Base-by-base conservation (phyloP, 1,284 basidiomycete genomes). In the Malassezia brasiliensis region DNA sequence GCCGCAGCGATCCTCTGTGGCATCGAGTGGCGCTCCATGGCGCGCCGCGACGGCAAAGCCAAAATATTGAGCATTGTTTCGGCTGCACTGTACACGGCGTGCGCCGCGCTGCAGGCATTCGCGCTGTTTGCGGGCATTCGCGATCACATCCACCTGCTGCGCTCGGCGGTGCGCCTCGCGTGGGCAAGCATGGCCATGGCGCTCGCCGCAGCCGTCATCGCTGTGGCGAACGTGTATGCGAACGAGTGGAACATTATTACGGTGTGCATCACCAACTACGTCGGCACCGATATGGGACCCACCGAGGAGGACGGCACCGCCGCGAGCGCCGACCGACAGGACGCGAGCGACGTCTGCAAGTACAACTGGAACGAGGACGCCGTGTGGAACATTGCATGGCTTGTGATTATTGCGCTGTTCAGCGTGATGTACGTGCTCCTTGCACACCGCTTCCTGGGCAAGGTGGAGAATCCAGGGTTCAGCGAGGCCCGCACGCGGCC, bases 381-480 rank as follows among this genome's bases (percentile, higher is more conserved):
- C 7, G 45, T 34, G 9, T 56, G 54, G 54, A 36, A 51, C 34
- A 46, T 56, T 40, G 42, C 36, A 11, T 56, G 54, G 54, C 41
- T 56, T 7, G 34, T 52, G n/a, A 5, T 46, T 17, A 47, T 56
- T 46, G 17, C 42, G 6, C 12, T 56, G 7, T 38, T 56, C 22
- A 20, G 54, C n/a, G 8, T 15, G 9, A 17, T 38, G 12, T 52
- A 50, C 36, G 35, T 35, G 12, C 5, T 45, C 14, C 25, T 56
- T 7, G 22, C 49, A 1, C n/a, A 32, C 9, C 32, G 45, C n/a
- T 56, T 40, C 38, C 30, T 45, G 8, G 3, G 10, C 37, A 37
- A 47, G 32, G 30, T 54, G 7, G 38, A 48, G 30, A 36, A 47
- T 31, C 35, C 50, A 0, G 50, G 40, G 8, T n/a, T 11, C 5